Base-by-base conservation (phyloP, 2,329 filamentous ascomycete species). In the Aspergillus sp. region DNA sequence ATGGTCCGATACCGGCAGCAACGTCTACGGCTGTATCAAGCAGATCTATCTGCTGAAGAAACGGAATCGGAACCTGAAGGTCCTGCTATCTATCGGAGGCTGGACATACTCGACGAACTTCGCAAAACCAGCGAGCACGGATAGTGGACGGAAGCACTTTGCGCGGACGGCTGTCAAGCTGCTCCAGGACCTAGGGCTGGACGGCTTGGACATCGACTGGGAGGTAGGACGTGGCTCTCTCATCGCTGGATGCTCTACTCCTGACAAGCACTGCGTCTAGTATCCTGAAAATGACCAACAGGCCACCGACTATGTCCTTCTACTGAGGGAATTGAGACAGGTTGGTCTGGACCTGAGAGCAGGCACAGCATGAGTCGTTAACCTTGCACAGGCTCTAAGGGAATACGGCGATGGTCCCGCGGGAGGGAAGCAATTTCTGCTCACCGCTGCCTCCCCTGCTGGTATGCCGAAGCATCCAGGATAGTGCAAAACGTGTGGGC, bases 31-130 rank as follows among this genome's bases (percentile, higher is more conserved):
- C 45, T 89, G 85, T 67, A 74, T 90, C 58, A 92, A 92, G 76
- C 89, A 93, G 69, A 78, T 96, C 2, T 90, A 83, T 71, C 74
- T 90, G 6, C 81, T 89, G 57, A 95, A 95, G 78, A 86, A 91
- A 75, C 77, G 81, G 65, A 85, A 95, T 70, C 83, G 91, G 32
- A 85, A 89, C 52, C 72, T 95, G 58, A 95, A 95, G 73, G 80
- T 89, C 4, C 81, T 96, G 8, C 83, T 97, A 3, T 93, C 88
- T 55, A 90, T 95, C 57, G 91, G 91, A 26, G 91, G 91, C n/a
- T 93, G 88, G 86, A 89, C 85, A 0, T 91, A 89, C 70, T 90
- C 88, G 3, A 74, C 84, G 72, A 95, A 96, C 77, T 96, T 97
- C 74, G 79, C 85, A 0, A 78, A 76, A 26, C 89, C 91, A 0